phyloP scores from a whole-genome alignment of 345 rosid genomes.

The Eucalyptus tenuipes region DNA sequence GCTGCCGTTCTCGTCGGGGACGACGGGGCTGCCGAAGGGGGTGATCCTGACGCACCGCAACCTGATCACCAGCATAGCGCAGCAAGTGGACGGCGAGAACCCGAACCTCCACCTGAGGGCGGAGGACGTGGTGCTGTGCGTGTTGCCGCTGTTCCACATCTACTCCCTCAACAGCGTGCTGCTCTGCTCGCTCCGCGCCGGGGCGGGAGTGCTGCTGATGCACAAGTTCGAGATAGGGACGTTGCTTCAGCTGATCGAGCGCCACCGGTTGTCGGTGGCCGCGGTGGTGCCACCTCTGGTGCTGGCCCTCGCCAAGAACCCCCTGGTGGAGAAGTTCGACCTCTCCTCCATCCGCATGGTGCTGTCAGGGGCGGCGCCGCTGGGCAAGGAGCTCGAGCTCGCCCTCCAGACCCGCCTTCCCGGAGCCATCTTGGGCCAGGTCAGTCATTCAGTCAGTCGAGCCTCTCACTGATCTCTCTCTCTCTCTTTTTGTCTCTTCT shows the following conservation, averaged over 20 bases:
- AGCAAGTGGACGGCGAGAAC: slow-evolving; percentile 91
- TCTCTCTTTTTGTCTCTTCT: not conserved
- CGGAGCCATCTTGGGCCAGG: slow-evolving; percentile 84
- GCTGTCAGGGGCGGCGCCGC: slow-evolving; percentile 92
- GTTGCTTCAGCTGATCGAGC: slow-evolving; percentile 59
- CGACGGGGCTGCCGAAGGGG: slow-evolving; percentile 89
- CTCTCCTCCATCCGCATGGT: slow-evolving; percentile 62
- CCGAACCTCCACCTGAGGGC: slow-evolving; percentile 50
- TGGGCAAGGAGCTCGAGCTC: slow-evolving; percentile 80
- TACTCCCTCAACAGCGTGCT: slow-evolving; percentile 71
- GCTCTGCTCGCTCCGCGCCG: slow-evolving; percentile 56
- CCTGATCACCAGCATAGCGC: slow-evolving; percentile 80
- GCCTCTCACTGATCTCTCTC: not conserved
- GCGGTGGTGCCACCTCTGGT: slow-evolving; percentile 91
- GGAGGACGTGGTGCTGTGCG: slow-evolving; percentile 71
- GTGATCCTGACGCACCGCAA: slow-evolving; percentile 76
- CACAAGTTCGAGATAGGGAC: slow-evolving; percentile 78
- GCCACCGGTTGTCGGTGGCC: slow-evolving; percentile 56
- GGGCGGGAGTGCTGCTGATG: slow-evolving; percentile 72
- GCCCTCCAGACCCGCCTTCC: slow-evolving; percentile 59
- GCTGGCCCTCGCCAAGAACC: slow-evolving; percentile 68
- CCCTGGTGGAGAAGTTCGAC: slow-evolving; percentile 49
- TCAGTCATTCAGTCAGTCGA: slow-evolving; percentile 1
- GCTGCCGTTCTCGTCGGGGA: slow-evolving; percentile 81
- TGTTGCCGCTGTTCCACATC: slow-evolving; percentile 78